Evolutionary conservation across 2,329 filamentous ascomycete species (phyloP).

Genomic region (Chrysoporthe cubensis): DNA sequence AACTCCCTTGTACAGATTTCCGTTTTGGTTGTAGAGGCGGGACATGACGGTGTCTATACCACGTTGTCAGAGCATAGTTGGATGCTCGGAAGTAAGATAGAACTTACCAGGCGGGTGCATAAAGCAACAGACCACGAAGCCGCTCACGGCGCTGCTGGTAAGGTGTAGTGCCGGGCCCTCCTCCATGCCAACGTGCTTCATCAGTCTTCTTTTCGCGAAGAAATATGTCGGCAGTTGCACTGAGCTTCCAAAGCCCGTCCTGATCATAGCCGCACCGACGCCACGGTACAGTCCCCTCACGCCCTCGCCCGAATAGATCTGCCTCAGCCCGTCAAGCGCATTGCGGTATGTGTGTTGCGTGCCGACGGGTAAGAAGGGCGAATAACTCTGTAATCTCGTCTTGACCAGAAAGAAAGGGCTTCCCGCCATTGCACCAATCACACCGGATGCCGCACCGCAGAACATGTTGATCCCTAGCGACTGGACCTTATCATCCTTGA

Average conservation of each 20-base stretch:
- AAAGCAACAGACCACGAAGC: constrained; percentile 94
- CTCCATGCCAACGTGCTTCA: constrained; percentile 82
- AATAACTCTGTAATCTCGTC: constrained; percentile 92
- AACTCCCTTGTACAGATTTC: constrained; percentile 91
- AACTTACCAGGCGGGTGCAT: constrained; percentile 91
- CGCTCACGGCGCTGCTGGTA: constrained; percentile 84
- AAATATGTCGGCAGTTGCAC: constrained; percentile 98
- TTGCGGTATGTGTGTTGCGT: constrained; percentile 95
- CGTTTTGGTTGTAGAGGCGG: constrained; percentile 97
- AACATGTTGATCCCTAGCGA: constrained; percentile 92
- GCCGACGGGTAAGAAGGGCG: constrained; percentile 88
- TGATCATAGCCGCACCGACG: constrained; percentile 90
- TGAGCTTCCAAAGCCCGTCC: constrained; percentile 93
- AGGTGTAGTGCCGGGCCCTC: constrained; percentile 90
- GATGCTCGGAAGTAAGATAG: not conserved
- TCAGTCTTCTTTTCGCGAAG: constrained; percentile 87
- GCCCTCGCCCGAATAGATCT: constrained; percentile 81
- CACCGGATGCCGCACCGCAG: constrained; percentile 83
- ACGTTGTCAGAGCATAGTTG: constrained; percentile 20
- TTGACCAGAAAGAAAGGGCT: constrained; percentile 98
- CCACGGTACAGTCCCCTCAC: constrained; percentile 84
- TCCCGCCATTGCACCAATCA: constrained; percentile 89
- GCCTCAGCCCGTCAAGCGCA: constrained; percentile 77
- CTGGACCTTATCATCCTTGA: constrained; percentile 75
- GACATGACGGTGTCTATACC: constrained; percentile 90